phyloP scores from a whole-genome alignment of 768 basidiomycete species.

The Suillus variegatus region DNA sequence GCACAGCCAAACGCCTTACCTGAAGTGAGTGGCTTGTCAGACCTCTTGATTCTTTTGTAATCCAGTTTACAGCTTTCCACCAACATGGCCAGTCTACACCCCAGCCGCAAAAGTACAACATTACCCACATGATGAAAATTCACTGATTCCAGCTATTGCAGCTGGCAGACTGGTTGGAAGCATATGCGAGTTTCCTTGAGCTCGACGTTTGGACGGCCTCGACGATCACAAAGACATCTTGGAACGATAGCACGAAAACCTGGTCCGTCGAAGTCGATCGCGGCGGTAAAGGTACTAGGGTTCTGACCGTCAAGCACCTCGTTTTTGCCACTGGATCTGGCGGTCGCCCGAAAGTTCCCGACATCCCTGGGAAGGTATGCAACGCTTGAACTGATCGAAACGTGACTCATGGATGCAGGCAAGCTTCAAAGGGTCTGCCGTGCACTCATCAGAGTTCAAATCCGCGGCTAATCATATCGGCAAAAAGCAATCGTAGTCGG shows the following conservation, averaged over 20 bases:
- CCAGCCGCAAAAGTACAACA: conserved; percentile 48
- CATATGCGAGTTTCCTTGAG: conserved; percentile 59
- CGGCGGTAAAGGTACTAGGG: conserved; percentile 32
- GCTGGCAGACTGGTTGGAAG: conserved; percentile 68
- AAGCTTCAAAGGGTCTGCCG: conserved; percentile 50
- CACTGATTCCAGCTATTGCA: conserved; percentile 18
- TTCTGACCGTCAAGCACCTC: conserved; percentile 48
- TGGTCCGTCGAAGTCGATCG: conserved; percentile 49
- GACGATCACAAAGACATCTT: conserved; percentile 37
- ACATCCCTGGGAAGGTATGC: conserved; percentile 25
- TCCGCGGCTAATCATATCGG: conserved; percentile 50
- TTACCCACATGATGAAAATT: neutral
- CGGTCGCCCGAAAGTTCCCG: conserved; percentile 45
- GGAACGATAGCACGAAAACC: conserved; percentile 37
- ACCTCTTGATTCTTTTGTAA: neutral
- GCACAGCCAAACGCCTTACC: conserved; percentile 59
- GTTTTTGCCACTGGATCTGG: conserved; percentile 58
- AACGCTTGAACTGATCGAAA: neutral
- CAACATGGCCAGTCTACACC: conserved; percentile 53
- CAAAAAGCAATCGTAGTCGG: conserved; percentile 69
- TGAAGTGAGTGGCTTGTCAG: conserved; percentile 38
- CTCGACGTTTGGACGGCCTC: conserved; percentile 65
- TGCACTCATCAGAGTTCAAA: conserved; percentile 56
- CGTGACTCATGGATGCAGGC: conserved; percentile 30
- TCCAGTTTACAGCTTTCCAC: conserved; percentile 43